Percentiles rank a stretch among this genome's conserved stretches.
phyloP scores from a whole-genome alignment of 164 flowering plant genomes.

The Tinospora cordifolia region DNA sequence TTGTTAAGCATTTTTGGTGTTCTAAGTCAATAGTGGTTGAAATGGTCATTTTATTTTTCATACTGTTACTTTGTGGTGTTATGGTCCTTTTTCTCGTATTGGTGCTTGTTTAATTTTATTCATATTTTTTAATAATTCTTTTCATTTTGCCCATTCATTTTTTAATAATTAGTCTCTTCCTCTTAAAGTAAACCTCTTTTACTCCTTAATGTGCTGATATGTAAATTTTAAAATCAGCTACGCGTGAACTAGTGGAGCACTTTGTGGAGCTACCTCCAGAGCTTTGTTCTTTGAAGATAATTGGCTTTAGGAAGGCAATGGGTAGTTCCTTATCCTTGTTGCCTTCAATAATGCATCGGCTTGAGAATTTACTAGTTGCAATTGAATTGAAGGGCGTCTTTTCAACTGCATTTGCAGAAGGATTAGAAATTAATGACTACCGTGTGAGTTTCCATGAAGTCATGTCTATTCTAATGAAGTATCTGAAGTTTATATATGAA shows the following conservation, averaged over 20 bases:
- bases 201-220: not conserved
- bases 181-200: not conserved
- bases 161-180: not conserved
- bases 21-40: no score
- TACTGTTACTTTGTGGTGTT: not conserved
- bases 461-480: not conserved
- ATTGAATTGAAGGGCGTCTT: conserved; percentile 62
- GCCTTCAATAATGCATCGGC: conserved; percentile 89
- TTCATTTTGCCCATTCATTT: not conserved
- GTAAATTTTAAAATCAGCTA: conserved; percentile 32
- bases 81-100: not conserved
- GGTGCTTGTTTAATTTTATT: no score
- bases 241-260: conserved; percentile 59
- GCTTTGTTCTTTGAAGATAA: conserved; percentile 72
- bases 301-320: conserved; percentile 83
- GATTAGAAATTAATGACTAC: conserved; percentile 47
- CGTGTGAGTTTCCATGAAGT: conserved; percentile 39
- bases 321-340: conserved; percentile 84
- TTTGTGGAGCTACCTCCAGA: conserved; percentile 83
- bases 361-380: conserved; percentile 89
- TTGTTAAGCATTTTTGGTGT: no score
- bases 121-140: not conserved
- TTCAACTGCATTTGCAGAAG: conserved; percentile 71
- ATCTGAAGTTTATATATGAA: not conserved
- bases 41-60: no score